Percentiles rank a stretch among this genome's conserved stretches.
These are phyloP conservation scores for Halocafeteria seosinensis DNA, from an alignment of 108 stramenopile genomes.

Conservation along the genomic window DNA sequence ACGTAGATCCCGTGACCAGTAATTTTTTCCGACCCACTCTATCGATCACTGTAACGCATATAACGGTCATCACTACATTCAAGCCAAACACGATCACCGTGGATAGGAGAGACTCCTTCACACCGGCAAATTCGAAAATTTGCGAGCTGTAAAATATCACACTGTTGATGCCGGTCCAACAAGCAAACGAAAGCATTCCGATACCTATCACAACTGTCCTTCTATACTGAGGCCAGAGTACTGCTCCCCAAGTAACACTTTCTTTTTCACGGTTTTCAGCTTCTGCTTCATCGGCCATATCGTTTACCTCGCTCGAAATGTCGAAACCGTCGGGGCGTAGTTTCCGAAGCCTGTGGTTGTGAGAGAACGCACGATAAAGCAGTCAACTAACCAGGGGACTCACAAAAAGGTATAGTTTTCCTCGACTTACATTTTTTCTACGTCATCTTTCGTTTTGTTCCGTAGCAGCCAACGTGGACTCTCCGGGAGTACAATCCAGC, in stretches of 20 bases:
- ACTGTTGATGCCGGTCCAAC: conserved; percentile 65
- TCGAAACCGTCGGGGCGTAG: neutral
- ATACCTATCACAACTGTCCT: neutral
- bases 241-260: neutral
- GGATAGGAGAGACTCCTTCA: conserved; percentile 29
- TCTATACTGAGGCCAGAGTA: neutral
- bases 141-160: conserved; percentile 72
- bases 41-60: conserved; percentile 13
- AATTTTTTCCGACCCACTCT: conserved; percentile 14
- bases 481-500: conserved; percentile 15
- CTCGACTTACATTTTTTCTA: conserved; percentile 1
- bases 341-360: neutral
- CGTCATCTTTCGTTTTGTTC: conserved; percentile 7
- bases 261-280: neutral
- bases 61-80: conserved; percentile 17
- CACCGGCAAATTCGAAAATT: conserved; percentile 61
- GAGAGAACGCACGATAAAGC: neutral
- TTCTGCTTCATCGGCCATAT: neutral
- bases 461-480: conserved; percentile 29
- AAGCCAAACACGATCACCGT: conserved; percentile 11
- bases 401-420: no score
- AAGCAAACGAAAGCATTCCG: neutral
- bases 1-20: conserved; percentile 12
- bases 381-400: no score
- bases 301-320: neutral